Conservation (phyloP, 352 stramenopile genomes). For the Pythium utonaiense region DNA sequence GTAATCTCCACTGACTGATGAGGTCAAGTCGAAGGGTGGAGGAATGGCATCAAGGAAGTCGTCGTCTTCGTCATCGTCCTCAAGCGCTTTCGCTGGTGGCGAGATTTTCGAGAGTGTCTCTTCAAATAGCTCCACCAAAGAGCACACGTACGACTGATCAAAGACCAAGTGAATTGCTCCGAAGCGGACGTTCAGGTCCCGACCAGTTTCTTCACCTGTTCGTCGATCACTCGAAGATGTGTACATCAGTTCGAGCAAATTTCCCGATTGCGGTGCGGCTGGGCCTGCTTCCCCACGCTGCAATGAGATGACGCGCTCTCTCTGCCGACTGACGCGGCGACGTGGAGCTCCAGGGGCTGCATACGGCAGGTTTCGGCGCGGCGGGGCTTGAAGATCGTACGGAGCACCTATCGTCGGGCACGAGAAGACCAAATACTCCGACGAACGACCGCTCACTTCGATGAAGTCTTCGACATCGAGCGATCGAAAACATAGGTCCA, state of each 20-base stretch:
- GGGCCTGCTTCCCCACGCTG: slow-evolving; percentile 24
- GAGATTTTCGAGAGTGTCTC: slow-evolving; percentile 56
- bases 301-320: slow-evolving; percentile 69
- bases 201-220: slow-evolving; percentile 47
- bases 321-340: slow-evolving; percentile 34
- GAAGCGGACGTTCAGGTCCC: slow-evolving; percentile 66
- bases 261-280: slow-evolving; percentile 27
- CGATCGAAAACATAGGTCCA: slow-evolving; percentile 63
- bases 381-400: slow-evolving; percentile 53
- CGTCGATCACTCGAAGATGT: slow-evolving; percentile 55
- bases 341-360: slow-evolving; percentile 26
- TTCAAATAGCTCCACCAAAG: slow-evolving; percentile 69
- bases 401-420: slow-evolving; percentile 63
- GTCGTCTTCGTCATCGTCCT: slow-evolving; percentile 28
- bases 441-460: slow-evolving; percentile 51
- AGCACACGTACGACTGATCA: slow-evolving; percentile 82
- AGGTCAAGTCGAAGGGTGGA: slow-evolving; percentile 57
- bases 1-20: slow-evolving; percentile 67
- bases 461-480: slow-evolving; percentile 79
- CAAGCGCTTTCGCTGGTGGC: slow-evolving; percentile 19
- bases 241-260: slow-evolving; percentile 65
- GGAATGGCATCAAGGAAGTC: slow-evolving; percentile 30
- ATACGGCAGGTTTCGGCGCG: slow-evolving; percentile 38
- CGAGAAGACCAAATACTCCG: slow-evolving; percentile 78
- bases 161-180: slow-evolving; percentile 81